Evolutionary conservation across 345 rosid genomes (phyloP), one percentile per base, ranked within the genome.

Genomic region (Gossypium thurberi): DNA sequence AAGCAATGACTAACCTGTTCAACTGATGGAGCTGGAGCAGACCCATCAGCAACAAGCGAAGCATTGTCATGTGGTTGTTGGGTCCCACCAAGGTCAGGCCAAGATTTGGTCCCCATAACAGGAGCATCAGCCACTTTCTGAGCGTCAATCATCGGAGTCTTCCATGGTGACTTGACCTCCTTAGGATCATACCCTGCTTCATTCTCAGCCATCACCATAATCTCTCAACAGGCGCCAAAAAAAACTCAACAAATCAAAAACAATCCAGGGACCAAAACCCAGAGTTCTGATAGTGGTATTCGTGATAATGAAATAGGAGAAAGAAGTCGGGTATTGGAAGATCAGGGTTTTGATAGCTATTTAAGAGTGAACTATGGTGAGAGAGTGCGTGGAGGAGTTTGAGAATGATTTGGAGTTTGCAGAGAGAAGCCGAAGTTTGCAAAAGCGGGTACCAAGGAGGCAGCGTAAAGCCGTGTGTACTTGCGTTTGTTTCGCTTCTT

Each of bases 21-120:
- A 10, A 77, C 61, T 26, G 78, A 10, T 17, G 76, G 76, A 48
- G 72, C 47, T 11, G 79, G 79, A 68, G 79, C 71, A 61, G 81
- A 65, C 56, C 60, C 85, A 26, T 74, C 82, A 8, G 78, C 43
- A 57, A 69, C 55, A 46, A 70, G 58, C 55, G 72, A 69, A 25
- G 76, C 53, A 74, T 43, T 78, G 79, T 81, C 86, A 3, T 91
- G 77, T 33, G 86, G 87, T 37, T 84, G 92, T 33, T 84, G 97
- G 14, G 88, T 88, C 52, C 88, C 93, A 53, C 85, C 84, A 40
- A 91, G 94, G 3, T 97, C 92, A 15, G 97, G 98, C 98, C 98
- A 94, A 11, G 93, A 82, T 67, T 90, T 88, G 51, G 89, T 84
- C 11, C 91, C 88, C 89, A 89, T 87, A 48, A 87, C 94, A 3